Percentiles rank a stretch among this genome's conserved stretches.
phyloP scores from a whole-genome alignment of 2,329 filamentous ascomycete species.

The Scopulariopsis brevicaulis region DNA sequence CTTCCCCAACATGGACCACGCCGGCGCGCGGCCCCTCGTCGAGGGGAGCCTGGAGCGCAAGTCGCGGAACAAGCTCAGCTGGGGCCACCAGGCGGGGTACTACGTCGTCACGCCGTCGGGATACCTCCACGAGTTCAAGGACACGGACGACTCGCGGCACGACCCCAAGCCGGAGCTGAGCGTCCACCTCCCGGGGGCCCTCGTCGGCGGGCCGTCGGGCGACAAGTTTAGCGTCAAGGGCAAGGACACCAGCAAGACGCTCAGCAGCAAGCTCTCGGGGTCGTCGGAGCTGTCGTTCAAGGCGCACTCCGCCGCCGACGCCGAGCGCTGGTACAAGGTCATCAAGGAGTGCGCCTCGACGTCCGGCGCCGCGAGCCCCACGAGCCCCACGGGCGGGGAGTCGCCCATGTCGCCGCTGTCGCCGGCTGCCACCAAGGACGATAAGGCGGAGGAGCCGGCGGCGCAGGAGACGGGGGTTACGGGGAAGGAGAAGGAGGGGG shows the following conservation, averaged over 20 bases:
- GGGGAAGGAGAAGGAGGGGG: not conserved
- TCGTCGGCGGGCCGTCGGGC: slow-evolving; percentile 59
- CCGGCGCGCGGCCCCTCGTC: slow-evolving; percentile 68
- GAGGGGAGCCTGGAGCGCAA: slow-evolving; percentile 87
- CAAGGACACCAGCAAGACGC: slow-evolving; percentile 74
- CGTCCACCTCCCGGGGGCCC: slow-evolving; percentile 84
- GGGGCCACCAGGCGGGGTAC: slow-evolving; percentile 69
- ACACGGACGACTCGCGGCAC: slow-evolving; percentile 60
- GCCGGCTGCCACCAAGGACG: not conserved
- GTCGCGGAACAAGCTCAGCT: slow-evolving; percentile 69
- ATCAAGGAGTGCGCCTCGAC: slow-evolving; percentile 50
- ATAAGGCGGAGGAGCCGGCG: slow-evolving; percentile 4
- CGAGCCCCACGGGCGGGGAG: slow-evolving; percentile 15
- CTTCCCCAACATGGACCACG: slow-evolving; percentile 86
- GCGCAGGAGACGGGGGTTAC: slow-evolving; percentile 8
- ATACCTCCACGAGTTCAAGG: slow-evolving; percentile 94
- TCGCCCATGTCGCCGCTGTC: slow-evolving; percentile 6
- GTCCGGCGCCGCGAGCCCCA: slow-evolving; percentile 17
- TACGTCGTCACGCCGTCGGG: slow-evolving; percentile 84
- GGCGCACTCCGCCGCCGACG: slow-evolving; percentile 69
- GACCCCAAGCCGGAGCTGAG: slow-evolving; percentile 79
- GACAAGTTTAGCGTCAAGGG: slow-evolving; percentile 92
- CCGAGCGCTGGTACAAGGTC: slow-evolving; percentile 73
- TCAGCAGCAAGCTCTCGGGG: slow-evolving; percentile 73
- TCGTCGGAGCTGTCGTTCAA: slow-evolving; percentile 77